These are phyloP conservation scores for Talaromyces trachyspermus DNA, from an alignment of 495 filamentous ascomycete genomes.

Conservation along the genomic window DNA sequence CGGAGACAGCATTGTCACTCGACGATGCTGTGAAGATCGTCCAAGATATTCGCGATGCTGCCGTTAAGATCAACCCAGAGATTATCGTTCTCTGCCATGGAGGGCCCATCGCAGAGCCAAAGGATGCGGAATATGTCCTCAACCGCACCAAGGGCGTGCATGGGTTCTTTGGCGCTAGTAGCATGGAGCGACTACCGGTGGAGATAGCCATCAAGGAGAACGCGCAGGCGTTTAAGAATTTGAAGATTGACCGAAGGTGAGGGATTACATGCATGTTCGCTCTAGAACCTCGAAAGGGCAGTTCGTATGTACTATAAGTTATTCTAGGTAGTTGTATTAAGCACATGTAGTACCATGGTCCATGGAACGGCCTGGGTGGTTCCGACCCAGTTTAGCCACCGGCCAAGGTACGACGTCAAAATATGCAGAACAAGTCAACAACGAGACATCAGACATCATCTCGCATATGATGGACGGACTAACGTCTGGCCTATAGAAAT, in stretches of 20 bases:
- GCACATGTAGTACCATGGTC: too few relatives aligned
- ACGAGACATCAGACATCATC: too few relatives aligned
- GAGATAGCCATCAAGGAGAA: slow-evolving; percentile 58
- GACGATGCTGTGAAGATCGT: slow-evolving; percentile 53
- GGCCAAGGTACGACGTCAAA: too few relatives aligned
- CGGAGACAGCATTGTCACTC: slow-evolving; percentile 48
- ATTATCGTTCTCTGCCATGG: slow-evolving; percentile 65
- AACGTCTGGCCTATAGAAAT: too few relatives aligned
- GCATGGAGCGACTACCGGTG: slow-evolving; percentile 64
- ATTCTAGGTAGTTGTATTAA: too few relatives aligned
- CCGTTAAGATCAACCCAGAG: slow-evolving; percentile 41
- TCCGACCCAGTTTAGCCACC: too few relatives aligned
- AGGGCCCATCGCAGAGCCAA: slow-evolving; percentile 54
- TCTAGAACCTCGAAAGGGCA: too few relatives aligned
- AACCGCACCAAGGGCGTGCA: slow-evolving; percentile 52
- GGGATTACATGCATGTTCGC: too few relatives aligned
- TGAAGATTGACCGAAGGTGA: slow-evolving; percentile 20
- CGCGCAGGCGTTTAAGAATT: slow-evolving; percentile 51
- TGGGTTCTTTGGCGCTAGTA: slow-evolving; percentile 65
- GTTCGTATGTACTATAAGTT: too few relatives aligned
- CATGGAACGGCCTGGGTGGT: too few relatives aligned
- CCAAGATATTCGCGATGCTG: slow-evolving; percentile 57
- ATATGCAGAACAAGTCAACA: too few relatives aligned
- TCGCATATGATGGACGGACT: too few relatives aligned
- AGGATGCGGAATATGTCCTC: slow-evolving; percentile 58